These are phyloP conservation scores for Thymus mandschuricus DNA, from an alignment of 257 asterid species.

Conservation along the genomic window DNA sequence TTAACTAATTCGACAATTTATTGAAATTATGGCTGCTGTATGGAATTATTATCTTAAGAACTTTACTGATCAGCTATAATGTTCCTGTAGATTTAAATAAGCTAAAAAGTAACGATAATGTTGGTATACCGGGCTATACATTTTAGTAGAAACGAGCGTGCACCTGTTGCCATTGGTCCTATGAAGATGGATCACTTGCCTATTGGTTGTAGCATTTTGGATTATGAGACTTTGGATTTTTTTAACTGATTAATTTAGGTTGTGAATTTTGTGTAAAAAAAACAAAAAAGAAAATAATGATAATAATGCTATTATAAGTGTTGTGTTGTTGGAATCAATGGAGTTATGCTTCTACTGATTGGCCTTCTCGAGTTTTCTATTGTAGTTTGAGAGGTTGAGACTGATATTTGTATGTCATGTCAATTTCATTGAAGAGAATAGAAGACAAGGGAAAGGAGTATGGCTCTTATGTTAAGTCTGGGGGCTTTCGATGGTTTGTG, in stretches of 20 bases:
- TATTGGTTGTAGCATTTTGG: no score
- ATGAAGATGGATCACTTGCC: no score
- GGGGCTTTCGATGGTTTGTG: conserved; percentile 92
- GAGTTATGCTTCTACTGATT: not conserved
- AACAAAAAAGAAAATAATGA: no score
- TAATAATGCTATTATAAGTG: not conserved
- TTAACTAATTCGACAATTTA: not conserved
- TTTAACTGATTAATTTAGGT: no score
- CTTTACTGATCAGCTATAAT: not conserved
- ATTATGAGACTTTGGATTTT: no score
- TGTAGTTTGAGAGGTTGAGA: conserved; percentile 19
- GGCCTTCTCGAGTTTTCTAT: not conserved
- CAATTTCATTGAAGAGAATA: conserved; percentile 54
- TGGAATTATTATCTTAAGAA: conserved; percentile 5
- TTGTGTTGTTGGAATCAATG: not conserved
- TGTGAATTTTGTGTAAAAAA: no score
- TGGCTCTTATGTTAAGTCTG: conserved; percentile 74
- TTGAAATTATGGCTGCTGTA: conserved; percentile 11
- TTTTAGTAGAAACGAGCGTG: not conserved
- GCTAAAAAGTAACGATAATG: not conserved
- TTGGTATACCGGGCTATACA: not conserved
- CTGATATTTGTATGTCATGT: conserved; percentile 27
- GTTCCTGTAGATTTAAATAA: not conserved
- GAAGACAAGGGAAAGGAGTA: conserved; percentile 88
- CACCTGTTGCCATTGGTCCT: no score